Evolutionary conservation across 495 filamentous ascomycete species (phyloP).

Genomic region (Sporormia fimetaria): DNA sequence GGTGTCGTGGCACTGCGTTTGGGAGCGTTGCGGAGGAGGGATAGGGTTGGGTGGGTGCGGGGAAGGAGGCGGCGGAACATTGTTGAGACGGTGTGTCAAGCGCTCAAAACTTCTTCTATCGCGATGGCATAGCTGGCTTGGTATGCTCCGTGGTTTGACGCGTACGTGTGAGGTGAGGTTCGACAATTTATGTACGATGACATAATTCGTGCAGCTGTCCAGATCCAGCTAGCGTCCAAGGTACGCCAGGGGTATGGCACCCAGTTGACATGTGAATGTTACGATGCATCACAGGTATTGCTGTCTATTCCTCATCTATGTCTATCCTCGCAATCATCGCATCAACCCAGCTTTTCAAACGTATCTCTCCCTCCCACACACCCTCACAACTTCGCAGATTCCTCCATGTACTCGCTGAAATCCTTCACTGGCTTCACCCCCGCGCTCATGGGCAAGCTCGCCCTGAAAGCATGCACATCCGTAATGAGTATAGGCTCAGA

Average conservation of each 20-base stretch:
- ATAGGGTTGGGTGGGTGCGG: conserved; percentile 3
- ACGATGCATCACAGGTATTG: too few relatives aligned
- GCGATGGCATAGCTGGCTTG: too few relatives aligned
- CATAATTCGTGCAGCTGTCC: too few relatives aligned
- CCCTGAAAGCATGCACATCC: conserved; percentile 68
- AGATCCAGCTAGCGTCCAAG: too few relatives aligned
- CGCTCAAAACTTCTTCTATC: too few relatives aligned
- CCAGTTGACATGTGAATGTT: too few relatives aligned
- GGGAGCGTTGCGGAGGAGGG: conserved; percentile 1
- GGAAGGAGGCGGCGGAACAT: conserved; percentile 10
- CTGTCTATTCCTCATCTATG: background rate
- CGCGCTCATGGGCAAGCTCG: conserved; percentile 51
- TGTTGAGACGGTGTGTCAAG: background rate
- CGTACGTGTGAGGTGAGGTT: too few relatives aligned
- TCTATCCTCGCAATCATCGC: background rate
- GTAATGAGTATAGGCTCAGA: conserved; percentile 45
- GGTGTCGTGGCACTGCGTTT: conserved; percentile 1
- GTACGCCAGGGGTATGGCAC: too few relatives aligned
- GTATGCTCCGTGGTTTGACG: too few relatives aligned
- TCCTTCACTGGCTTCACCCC: conserved; percentile 62
- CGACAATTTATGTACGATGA: too few relatives aligned
- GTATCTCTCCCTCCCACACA: background rate
- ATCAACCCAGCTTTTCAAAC: background rate
- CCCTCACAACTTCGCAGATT: conserved; percentile 59
- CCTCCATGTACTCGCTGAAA: conserved; percentile 71